phyloP scores from a whole-genome alignment of 352 stramenopile species.

The Pseudoperonospora humuli region DNA sequence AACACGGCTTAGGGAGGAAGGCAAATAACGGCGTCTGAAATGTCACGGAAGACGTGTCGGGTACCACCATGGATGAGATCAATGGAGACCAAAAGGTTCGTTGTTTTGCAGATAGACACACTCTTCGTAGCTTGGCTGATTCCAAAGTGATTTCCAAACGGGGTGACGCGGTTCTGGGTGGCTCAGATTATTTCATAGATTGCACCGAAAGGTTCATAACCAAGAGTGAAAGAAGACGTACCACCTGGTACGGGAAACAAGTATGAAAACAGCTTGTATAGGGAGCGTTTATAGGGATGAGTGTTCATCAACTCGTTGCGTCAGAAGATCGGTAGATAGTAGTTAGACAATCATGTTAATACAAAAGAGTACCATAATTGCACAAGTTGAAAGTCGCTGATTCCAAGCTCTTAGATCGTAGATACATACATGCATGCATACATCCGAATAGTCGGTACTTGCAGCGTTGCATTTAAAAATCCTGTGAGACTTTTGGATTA shows the following conservation, averaged over 20 bases:
- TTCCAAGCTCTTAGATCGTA: too few species aligned
- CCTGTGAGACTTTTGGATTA: too few species aligned
- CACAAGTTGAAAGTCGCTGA: too few species aligned
- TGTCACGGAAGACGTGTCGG: constrained; percentile 13
- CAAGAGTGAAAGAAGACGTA: constrained; percentile 11
- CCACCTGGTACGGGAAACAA: constrained; percentile 8
- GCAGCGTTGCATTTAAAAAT: too few species aligned
- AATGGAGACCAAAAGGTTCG: not conserved
- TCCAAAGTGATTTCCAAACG: constrained; percentile 22
- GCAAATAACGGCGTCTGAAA: constrained; percentile 12
- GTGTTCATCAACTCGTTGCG: too few species aligned
- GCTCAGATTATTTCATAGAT: constrained; percentile 31
- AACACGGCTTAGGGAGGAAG: constrained; percentile 10
- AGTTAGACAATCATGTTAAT: too few species aligned
- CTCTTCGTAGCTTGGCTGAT: constrained; percentile 9
- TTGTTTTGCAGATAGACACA: not conserved
- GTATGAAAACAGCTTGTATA: constrained; percentile 13
- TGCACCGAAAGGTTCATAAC: constrained; percentile 20
- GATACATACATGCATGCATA: too few species aligned
- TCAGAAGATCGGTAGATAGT: not conserved
- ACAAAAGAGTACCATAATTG: too few species aligned
- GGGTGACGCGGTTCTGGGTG: constrained; percentile 17
- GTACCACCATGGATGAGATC: constrained; percentile 15
- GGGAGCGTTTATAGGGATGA: not conserved
- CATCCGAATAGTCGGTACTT: too few species aligned